Conservation (phyloP, 179 eudicot species). For the Vitellaria paradoxa region DNA sequence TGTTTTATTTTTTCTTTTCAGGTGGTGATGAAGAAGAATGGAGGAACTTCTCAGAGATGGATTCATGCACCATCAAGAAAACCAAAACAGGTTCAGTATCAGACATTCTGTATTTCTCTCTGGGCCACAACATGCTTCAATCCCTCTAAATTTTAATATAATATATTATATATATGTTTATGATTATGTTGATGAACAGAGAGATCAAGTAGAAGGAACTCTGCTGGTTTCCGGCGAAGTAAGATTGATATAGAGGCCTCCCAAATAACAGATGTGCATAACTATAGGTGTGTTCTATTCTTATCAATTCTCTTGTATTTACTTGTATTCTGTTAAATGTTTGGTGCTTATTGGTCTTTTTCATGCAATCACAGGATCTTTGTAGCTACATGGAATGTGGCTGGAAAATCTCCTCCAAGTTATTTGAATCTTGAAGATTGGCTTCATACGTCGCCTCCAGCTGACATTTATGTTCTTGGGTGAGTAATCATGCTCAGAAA, state of each 20-base stretch:
- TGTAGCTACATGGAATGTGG: conserved; percentile 95
- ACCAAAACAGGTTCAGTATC: conserved; percentile 76
- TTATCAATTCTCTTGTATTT: not conserved
- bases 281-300: conserved; percentile 50
- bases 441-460: conserved; percentile 88
- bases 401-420: conserved; percentile 86
- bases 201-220: conserved; percentile 1
- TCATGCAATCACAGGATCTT: conserved; percentile 50
- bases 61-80: conserved; percentile 78
- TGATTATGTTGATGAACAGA: conserved; percentile 26
- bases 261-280: conserved; percentile 66
- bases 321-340: not conserved
- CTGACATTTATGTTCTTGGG: conserved; percentile 90
- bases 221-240: conserved; percentile 26
- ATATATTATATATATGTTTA: too few relatives aligned
- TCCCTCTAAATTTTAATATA: conserved; percentile 8
- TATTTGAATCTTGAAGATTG: conserved; percentile 82
- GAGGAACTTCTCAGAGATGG: conserved; percentile 58
- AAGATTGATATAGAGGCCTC: conserved; percentile 55
- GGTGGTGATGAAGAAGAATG: conserved; percentile 80
- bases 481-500: conserved; percentile 24
- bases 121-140: conserved; percentile 46
- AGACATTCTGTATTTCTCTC: conserved; percentile 28
- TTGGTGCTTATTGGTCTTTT: conserved; percentile 7
- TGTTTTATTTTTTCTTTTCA: conserved; percentile 38